phyloP scores from a whole-genome alignment of 805 yeast species.

The Dipodascus albidus region DNA sequence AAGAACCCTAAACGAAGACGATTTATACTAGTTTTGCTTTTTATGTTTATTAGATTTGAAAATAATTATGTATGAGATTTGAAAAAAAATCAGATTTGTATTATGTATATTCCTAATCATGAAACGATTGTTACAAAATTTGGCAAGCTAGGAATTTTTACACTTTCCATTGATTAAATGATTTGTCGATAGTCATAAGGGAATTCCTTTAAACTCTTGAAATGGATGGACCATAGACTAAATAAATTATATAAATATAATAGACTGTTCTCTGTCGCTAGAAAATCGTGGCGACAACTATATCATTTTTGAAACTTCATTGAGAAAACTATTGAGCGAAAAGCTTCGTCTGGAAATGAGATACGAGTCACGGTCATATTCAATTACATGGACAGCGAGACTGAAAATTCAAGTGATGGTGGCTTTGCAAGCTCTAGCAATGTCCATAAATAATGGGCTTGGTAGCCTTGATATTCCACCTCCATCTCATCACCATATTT shows the following conservation, averaged over 20 bases:
- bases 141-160: too few relatives aligned
- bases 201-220: too few relatives aligned
- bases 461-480: background rate
- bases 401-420: constrained; percentile 33
- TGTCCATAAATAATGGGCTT: background rate
- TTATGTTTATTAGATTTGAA: background rate
- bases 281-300: too few relatives aligned
- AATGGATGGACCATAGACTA: too few relatives aligned
- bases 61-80: background rate
- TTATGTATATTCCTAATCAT: background rate
- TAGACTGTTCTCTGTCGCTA: too few relatives aligned
- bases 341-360: too few relatives aligned
- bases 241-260: too few relatives aligned
- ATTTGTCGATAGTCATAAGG: too few relatives aligned
- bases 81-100: background rate
- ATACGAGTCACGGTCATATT: background rate
- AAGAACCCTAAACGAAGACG: background rate
- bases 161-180: too few relatives aligned
- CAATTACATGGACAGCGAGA: constrained; percentile 34
- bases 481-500: background rate
- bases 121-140: background rate
- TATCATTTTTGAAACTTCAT: too few relatives aligned
- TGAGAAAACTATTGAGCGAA: too few relatives aligned
- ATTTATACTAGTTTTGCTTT: background rate
- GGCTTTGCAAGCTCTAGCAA: constrained; percentile 17